A percentile compares a stretch with the other conserved stretches of the same genome.
These are phyloP conservation scores for Priceomyces melissophilus DNA, from an alignment of 805 yeast genomes.

Conservation along the genomic window DNA sequence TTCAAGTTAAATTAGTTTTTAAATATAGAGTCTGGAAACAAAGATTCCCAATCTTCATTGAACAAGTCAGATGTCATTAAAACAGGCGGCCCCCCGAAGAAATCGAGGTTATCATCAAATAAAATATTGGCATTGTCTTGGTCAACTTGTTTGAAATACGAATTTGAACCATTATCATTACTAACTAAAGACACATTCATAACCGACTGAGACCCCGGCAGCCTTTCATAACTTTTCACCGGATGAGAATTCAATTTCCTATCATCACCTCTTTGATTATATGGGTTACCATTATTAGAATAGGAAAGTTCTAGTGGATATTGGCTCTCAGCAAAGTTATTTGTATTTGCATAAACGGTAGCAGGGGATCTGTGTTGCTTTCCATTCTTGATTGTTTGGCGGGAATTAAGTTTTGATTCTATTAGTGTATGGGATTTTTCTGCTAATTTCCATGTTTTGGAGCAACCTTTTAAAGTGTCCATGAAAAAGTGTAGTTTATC, in stretches of 20 bases:
- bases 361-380: background rate
- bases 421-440: slow-evolving; percentile 43
- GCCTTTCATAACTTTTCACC: background rate
- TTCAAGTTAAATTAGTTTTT: slow-evolving; percentile 5
- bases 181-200: background rate
- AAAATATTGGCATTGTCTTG: slow-evolving; percentile 18
- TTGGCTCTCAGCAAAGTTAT: background rate
- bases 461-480: slow-evolving; percentile 37
- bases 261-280: background rate
- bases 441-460: slow-evolving; percentile 47
- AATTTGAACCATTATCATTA: background rate
- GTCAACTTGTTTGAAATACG: slow-evolving; percentile 4
- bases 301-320: background rate
- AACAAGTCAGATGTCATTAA: slow-evolving; percentile 49
- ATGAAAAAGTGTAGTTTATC: slow-evolving; percentile 36
- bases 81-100: slow-evolving; percentile 52
- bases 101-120: slow-evolving; percentile 29
- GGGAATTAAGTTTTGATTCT: slow-evolving; percentile 27
- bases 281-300: background rate
- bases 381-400: slow-evolving; percentile 3
- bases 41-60: slow-evolving; percentile 47
- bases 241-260: background rate
- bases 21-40: slow-evolving; percentile 46
- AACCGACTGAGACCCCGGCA: background rate
- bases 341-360: background rate